phyloP scores from a whole-genome alignment of 306 rosid genomes.

The Inga laurina region DNA sequence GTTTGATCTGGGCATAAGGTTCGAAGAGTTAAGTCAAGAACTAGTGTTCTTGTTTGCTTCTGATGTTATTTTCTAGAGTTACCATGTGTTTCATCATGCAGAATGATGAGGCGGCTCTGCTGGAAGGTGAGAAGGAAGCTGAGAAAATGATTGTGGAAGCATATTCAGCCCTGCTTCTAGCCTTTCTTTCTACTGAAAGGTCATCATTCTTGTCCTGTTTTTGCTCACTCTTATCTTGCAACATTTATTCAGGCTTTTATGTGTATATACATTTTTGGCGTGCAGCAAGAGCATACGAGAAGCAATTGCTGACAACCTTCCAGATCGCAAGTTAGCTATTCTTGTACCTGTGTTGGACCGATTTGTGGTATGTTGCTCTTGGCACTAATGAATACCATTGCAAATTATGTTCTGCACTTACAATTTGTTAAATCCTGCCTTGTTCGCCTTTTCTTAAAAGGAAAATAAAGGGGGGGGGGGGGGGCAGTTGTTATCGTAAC shows the following conservation, averaged over 20 bases:
- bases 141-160: constrained; percentile 68
- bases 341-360: constrained; percentile 97
- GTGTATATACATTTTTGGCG: not conserved
- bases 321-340: constrained; percentile 59
- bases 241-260: constrained; percentile 12
- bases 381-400: not conserved
- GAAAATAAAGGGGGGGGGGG: not conserved
- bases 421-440: not conserved
- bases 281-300: constrained; percentile 52
- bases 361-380: constrained; percentile 76
- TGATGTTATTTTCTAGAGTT: constrained; percentile 21
- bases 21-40: constrained; percentile 4
- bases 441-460: not conserved
- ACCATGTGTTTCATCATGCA: constrained; percentile 47
- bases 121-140: constrained; percentile 94
- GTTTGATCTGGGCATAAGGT: constrained; percentile 2
- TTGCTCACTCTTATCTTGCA: not conserved
- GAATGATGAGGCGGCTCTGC: constrained; percentile 78
- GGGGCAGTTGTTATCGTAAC: not conserved
- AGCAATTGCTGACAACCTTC: constrained; percentile 53
- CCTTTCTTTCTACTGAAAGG: constrained; percentile 63
- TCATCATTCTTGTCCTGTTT: constrained; percentile 16
- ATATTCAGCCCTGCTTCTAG: constrained; percentile 55
- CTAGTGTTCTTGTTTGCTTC: not conserved
- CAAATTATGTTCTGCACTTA: constrained; percentile 23